Evolutionary conservation across 495 filamentous ascomycete species (phyloP).

Genomic region (Aspergillus bridgeri): DNA sequence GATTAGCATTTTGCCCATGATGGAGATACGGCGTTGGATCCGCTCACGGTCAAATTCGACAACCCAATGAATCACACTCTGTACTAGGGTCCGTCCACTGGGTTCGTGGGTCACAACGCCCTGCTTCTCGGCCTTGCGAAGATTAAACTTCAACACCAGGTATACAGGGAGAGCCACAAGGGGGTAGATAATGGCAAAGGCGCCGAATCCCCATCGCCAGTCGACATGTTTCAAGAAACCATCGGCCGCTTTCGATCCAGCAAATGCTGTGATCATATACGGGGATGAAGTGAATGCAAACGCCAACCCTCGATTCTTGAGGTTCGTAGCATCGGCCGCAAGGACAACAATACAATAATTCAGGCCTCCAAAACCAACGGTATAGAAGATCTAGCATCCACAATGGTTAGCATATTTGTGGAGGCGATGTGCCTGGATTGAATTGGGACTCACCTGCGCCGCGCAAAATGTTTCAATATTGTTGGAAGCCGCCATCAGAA

Average conservation of each 20-base stretch:
- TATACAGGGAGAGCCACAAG: slow-evolving; percentile 48
- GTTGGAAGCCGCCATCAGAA: slow-evolving; percentile 49
- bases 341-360: slow-evolving; percentile 55
- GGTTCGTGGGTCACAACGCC: slow-evolving; percentile 28
- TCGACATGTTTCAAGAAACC: slow-evolving; percentile 46
- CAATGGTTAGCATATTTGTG: too few species aligned
- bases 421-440: background rate
- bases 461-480: slow-evolving; percentile 48
- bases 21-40: too few species aligned
- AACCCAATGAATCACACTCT: slow-evolving; percentile 48
- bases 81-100: slow-evolving; percentile 33
- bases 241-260: slow-evolving; percentile 25
- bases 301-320: slow-evolving; percentile 57
- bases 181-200: slow-evolving; percentile 56
- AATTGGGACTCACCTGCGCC: slow-evolving; percentile 34
- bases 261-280: slow-evolving; percentile 41
- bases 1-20: too few species aligned
- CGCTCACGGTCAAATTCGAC: slow-evolving; percentile 55
- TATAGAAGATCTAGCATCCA: slow-evolving; percentile 44
- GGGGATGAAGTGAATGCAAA: slow-evolving; percentile 58
- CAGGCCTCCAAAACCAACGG: slow-evolving; percentile 52
- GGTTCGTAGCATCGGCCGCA: slow-evolving; percentile 56
- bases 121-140: slow-evolving; percentile 49
- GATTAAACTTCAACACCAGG: slow-evolving; percentile 46
- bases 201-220: slow-evolving; percentile 60